These are phyloP conservation scores for Phytophthora sansomeana DNA, from an alignment of 352 stramenopile genomes.

Conservation along the genomic window DNA sequence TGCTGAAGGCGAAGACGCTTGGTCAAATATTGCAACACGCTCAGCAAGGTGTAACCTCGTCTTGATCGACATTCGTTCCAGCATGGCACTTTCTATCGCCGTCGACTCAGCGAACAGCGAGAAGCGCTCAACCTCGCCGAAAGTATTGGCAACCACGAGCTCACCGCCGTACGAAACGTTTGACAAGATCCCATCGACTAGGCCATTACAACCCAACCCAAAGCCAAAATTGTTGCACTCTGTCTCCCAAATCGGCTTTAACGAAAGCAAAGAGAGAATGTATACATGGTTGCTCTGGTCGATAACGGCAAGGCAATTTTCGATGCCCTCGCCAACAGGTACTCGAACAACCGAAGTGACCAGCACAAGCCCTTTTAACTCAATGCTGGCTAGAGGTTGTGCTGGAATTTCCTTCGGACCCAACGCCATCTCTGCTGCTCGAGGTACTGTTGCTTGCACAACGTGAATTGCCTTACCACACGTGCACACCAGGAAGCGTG, in stretches of 20 bases:
- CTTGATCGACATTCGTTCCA: slow-evolving; percentile 63
- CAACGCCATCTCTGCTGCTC: slow-evolving; percentile 65
- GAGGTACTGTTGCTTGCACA: slow-evolving; percentile 55
- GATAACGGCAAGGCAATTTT: slow-evolving; percentile 70
- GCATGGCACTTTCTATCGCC: slow-evolving; percentile 61
- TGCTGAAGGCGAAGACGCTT: slow-evolving; percentile 28
- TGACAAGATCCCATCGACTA: slow-evolving; percentile 55
- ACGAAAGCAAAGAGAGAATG: slow-evolving; percentile 63
- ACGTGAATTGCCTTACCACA: slow-evolving; percentile 68
- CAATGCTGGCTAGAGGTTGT: slow-evolving; percentile 59
- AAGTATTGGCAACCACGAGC: slow-evolving; percentile 63
- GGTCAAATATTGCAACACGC: slow-evolving; percentile 41
- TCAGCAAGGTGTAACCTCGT: slow-evolving; percentile 54
- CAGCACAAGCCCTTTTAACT: slow-evolving; percentile 53
- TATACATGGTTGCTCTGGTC: slow-evolving; percentile 77
- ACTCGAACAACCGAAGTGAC: slow-evolving; percentile 62
- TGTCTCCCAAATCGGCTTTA: slow-evolving; percentile 60
- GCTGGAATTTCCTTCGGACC: slow-evolving; percentile 54
- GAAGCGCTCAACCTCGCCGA: slow-evolving; percentile 75
- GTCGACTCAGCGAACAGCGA: slow-evolving; percentile 65
- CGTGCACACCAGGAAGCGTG: slow-evolving; percentile 64
- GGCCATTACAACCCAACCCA: slow-evolving; percentile 35
- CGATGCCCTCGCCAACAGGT: slow-evolving; percentile 57
- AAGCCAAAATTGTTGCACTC: slow-evolving; percentile 47
- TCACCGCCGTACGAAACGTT: slow-evolving; percentile 61